These are phyloP conservation scores for Trypanosoma rangeli DNA, from an alignment of 208 protist species.

Conservation along the genomic window DNA sequence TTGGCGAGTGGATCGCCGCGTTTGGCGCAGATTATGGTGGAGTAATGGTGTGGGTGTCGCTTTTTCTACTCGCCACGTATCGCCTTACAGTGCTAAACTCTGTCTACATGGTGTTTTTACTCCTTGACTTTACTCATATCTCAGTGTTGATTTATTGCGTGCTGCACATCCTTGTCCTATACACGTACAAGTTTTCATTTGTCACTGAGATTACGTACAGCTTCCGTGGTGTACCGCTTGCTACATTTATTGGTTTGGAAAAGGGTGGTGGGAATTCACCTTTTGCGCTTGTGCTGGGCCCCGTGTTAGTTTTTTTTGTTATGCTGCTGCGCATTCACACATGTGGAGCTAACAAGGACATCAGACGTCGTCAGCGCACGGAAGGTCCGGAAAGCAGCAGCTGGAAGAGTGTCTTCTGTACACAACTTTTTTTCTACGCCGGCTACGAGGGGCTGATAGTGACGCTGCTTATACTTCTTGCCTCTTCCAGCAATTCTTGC, in stretches of 20 bases:
- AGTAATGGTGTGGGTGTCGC: conserved; percentile 22
- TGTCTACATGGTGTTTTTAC: conserved; percentile 29
- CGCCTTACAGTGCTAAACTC: conserved; percentile 8
- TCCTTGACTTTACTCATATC: conserved; percentile 27
- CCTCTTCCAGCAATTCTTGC: conserved; percentile 5
- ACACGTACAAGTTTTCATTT: conserved; percentile 33
- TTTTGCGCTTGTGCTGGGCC: conserved; percentile 15
- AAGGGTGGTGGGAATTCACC: conserved; percentile 8
- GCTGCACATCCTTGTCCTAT: conserved; percentile 26
- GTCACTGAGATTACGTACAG: conserved; percentile 19
- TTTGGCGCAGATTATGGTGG: conserved; percentile 30
- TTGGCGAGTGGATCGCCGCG: conserved; percentile 8
- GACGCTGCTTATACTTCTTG: conserved; percentile 18
- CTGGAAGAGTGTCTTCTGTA: conserved; percentile 21
- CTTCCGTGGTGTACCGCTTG: conserved; percentile 9
- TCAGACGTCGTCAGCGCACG: conserved; percentile 16
- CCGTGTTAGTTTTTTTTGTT: conserved; percentile 29
- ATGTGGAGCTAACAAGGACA: conserved; percentile 2
- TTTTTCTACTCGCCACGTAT: conserved; percentile 17
- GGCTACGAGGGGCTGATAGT: conserved; percentile 28
- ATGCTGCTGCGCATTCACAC: conserved; percentile 27
- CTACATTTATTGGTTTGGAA: conserved; percentile 21
- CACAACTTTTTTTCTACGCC: conserved; percentile 24
- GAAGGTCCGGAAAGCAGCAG: conserved; percentile 23
- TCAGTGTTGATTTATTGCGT: conserved; percentile 31